These are phyloP conservation scores for Parathielavia hyrcaniae DNA, from an alignment of 495 filamentous ascomycete species.

Conservation along the genomic window DNA sequence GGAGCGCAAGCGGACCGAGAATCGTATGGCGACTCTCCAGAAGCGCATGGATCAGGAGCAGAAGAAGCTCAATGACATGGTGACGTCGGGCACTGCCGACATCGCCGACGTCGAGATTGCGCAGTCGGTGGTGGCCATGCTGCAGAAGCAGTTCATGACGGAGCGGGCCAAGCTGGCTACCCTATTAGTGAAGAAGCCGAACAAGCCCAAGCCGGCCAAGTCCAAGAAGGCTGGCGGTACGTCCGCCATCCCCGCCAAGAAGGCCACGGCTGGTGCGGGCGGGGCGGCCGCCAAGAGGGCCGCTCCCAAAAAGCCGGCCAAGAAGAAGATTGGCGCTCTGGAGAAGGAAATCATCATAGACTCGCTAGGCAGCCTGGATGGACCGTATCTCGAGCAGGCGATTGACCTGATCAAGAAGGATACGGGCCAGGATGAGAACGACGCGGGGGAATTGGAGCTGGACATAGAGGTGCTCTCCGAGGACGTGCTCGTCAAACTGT, in stretches of 20 bases:
- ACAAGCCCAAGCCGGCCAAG: slow-evolving; percentile 39
- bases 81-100: slow-evolving; percentile 64
- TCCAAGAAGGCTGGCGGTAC: slow-evolving; percentile 29
- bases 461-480: slow-evolving; percentile 81
- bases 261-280: slow-evolving; percentile 31
- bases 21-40: slow-evolving; percentile 22
- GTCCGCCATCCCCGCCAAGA: slow-evolving; percentile 26
- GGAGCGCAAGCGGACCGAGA: slow-evolving; percentile 20
- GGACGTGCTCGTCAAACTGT: slow-evolving; percentile 66
- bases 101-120: slow-evolving; percentile 54
- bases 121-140: slow-evolving; percentile 41
- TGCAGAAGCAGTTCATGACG: slow-evolving; percentile 44
- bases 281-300: slow-evolving; percentile 39
- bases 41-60: slow-evolving; percentile 48
- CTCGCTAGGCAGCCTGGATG: slow-evolving; percentile 67
- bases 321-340: slow-evolving; percentile 56
- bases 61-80: slow-evolving; percentile 57
- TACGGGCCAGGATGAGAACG: slow-evolving; percentile 68
- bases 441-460: slow-evolving; percentile 82
- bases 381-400: slow-evolving; percentile 65
- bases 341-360: slow-evolving; percentile 85
- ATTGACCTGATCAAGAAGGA: slow-evolving; percentile 88
- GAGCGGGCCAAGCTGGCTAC: slow-evolving; percentile 43
- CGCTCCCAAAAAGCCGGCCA: slow-evolving; percentile 45
- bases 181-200: slow-evolving; percentile 34